These are phyloP conservation scores for Trichoderma arundinaceum DNA, from an alignment of 2,329 filamentous ascomycete species.

Conservation along the genomic window DNA sequence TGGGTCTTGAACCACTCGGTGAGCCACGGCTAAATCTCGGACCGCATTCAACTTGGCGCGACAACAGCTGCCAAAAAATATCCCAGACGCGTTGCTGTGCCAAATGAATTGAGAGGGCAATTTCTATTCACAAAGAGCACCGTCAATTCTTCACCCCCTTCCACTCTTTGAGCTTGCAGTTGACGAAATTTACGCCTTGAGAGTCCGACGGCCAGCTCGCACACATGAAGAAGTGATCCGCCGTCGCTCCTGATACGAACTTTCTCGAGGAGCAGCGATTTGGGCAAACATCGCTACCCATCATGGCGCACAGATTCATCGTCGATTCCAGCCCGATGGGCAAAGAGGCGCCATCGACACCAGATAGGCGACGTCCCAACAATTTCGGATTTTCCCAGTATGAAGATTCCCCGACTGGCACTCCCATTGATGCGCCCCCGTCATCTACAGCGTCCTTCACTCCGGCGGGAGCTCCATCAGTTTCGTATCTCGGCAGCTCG, in stretches of 20 bases:
- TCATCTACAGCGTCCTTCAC: constrained; percentile 62
- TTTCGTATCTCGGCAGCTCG: constrained; percentile 61
- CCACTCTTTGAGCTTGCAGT: background rate
- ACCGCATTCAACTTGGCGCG: constrained; percentile 26
- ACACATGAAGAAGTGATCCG: constrained; percentile 23
- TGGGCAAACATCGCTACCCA: constrained; percentile 32
- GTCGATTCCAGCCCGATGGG: constrained; percentile 52
- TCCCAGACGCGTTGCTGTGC: constrained; percentile 34
- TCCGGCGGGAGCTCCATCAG: constrained; percentile 61
- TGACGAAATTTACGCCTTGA: background rate
- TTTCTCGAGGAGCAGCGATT: constrained; percentile 6
- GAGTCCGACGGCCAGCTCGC: background rate
- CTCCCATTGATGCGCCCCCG: constrained; percentile 58
- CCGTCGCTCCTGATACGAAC: background rate
- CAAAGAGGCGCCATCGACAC: constrained; percentile 56
- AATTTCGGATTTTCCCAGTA: constrained; percentile 47
- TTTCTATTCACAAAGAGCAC: constrained; percentile 13
- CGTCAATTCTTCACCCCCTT: background rate
- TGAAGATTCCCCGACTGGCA: constrained; percentile 57
- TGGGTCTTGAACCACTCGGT: background rate
- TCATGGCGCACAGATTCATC: constrained; percentile 51
- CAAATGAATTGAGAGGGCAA: constrained; percentile 19
- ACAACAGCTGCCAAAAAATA: constrained; percentile 34
- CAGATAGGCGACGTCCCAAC: constrained; percentile 49
- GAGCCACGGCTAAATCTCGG: constrained; percentile 33